Base-by-base conservation (phyloP, 1,284 basidiomycete species). In the Rhodotorula sp. region DNA sequence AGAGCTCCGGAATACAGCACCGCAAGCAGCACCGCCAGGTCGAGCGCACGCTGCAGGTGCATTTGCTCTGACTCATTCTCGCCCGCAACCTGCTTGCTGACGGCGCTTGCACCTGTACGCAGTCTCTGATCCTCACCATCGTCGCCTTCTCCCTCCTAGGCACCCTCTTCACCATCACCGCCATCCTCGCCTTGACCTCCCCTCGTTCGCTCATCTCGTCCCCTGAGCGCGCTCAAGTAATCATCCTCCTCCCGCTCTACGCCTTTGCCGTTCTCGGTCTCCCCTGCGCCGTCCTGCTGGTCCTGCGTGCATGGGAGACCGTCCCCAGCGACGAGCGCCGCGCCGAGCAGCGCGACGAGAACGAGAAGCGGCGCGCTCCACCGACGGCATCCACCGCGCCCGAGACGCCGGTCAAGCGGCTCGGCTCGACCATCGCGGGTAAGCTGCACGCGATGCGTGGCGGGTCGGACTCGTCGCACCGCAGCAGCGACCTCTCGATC, bases 241-340 rank as follows among this genome's bases (percentile, higher is more conserved):
- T 71, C 61, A 52, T 71, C 48, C 67, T 69, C 27, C 48, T 57
- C 44, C 67, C 71, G 0, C 52, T 66, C 8, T 72, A 64, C 46
- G 52, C 49, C 3, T 66, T 72, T 27, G 67, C 48, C 19, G 16
- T 56, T 16, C 46, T 68, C n/a, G 71, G 64, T n/a, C 25, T 66
- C 4, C 67, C 67, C 16, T 62, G 59, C 53, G 60, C 67, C 14
- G 23, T 65, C 41, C 12, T 66, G 21, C 46, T 72, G 45, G 45
- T 71, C n/a, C 9, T 67, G 13, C 44, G 61, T 12, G 64, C 57
- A 0, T 23, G 16, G 4, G 57, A 66, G 27, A 50, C 57, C 9
- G 42, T 9, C 19, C 17, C 45, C 7, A 13, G 10, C 13, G 62
- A 64, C 34, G 52, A 63, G 27, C 21, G 42, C 17, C 44, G 44